Conservation (phyloP, 805 yeast species). For the Wickerhamiella cacticola region DNA sequence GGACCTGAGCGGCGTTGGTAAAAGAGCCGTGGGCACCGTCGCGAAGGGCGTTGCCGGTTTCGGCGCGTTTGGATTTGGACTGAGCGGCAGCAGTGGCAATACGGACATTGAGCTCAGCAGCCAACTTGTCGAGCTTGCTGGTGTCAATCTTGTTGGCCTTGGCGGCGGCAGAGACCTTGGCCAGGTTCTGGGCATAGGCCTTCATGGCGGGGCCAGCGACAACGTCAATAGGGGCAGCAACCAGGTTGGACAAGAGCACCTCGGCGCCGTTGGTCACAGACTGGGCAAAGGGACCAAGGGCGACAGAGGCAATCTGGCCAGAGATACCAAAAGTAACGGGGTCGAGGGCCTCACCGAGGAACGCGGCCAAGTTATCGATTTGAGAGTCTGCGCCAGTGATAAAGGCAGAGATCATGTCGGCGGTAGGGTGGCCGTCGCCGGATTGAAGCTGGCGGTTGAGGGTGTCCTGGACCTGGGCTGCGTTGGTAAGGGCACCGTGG, state of each 20-base stretch:
- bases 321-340: constrained; percentile 24
- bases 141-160: constrained; percentile 14
- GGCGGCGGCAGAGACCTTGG: constrained; percentile 18
- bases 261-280: no score
- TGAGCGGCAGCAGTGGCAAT: neutral
- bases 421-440: constrained; percentile 20
- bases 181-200: constrained; percentile 13
- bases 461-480: constrained; percentile 19
- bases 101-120: neutral
- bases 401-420: constrained; percentile 18
- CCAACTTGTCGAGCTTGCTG: constrained; percentile 4
- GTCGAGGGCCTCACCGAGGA: constrained; percentile 16
- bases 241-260: constrained; percentile 22
- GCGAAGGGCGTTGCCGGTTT: constrained; percentile 16
- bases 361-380: constrained; percentile 25
- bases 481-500: constrained; percentile 19
- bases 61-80: constrained; percentile 11
- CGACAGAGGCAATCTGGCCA: constrained; percentile 22
- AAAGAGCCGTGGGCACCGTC: constrained; percentile 18
- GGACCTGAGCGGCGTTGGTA: constrained; percentile 18
- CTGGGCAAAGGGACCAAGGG: no score
- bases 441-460: constrained; percentile 16
- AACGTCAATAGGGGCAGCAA: constrained; percentile 19
- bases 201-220: constrained; percentile 24
- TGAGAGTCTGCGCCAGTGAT: constrained; percentile 29